These are phyloP conservation scores for Cajanus cajan DNA, from an alignment of 306 rosid species.

Conservation along the genomic window DNA sequence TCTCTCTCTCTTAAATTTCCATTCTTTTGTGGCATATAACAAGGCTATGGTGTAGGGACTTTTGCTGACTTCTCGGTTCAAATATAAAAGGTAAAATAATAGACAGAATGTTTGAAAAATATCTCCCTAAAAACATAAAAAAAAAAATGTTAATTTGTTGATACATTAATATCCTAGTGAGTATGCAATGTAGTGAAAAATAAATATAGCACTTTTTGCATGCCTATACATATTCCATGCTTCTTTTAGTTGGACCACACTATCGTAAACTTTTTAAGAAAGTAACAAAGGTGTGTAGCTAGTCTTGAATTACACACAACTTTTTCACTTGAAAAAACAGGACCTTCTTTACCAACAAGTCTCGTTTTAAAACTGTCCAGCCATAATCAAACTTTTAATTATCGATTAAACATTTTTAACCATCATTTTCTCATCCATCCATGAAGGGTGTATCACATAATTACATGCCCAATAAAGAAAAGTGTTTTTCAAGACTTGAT, in stretches of 20 bases:
- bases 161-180: background rate
- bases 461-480: background rate
- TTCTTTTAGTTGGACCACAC: background rate
- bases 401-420: background rate
- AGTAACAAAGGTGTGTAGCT: background rate
- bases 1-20: too few species aligned
- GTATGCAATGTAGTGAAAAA: background rate
- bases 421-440: background rate
- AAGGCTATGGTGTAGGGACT: background rate
- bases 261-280: background rate
- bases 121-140: background rate
- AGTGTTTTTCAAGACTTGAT: background rate
- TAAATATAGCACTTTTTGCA: background rate
- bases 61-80: background rate
- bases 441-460: background rate
- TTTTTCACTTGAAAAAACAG: background rate
- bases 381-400: background rate
- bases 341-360: conserved; percentile 12
- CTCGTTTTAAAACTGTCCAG: background rate
- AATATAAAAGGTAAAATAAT: too few species aligned
- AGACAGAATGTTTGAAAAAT: too few species aligned
- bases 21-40: background rate
- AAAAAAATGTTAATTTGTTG: background rate
- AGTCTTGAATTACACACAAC: background rate
- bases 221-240: conserved; percentile 4